These are phyloP conservation scores for Thyridium curvatum DNA, from an alignment of 2,329 filamentous ascomycete species.

Conservation along the genomic window DNA sequence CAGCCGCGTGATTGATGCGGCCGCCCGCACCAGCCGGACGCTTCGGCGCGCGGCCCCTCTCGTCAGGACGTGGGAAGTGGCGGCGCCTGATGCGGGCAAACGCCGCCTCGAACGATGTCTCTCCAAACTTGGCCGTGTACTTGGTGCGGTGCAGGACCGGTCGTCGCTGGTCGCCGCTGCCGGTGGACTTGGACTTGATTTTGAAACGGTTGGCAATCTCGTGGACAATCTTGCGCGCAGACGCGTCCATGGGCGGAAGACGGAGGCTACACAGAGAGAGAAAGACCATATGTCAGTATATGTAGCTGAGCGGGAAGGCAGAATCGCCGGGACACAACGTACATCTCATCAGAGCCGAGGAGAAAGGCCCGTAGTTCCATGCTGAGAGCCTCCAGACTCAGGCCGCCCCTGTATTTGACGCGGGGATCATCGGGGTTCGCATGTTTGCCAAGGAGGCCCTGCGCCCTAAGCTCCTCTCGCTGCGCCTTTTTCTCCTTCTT, in stretches of 20 bases:
- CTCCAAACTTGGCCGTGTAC: constrained; percentile 55
- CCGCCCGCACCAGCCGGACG: constrained; percentile 10
- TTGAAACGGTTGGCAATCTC: constrained; percentile 68
- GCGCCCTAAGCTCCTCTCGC: constrained; percentile 60
- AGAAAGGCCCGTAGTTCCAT: constrained; percentile 70
- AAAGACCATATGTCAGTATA: too few species aligned
- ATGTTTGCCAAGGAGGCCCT: constrained; percentile 59
- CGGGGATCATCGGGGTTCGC: constrained; percentile 52
- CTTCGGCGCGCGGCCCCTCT: constrained; percentile 17
- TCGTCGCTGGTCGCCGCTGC: constrained; percentile 65
- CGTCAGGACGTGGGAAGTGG: constrained; percentile 50
- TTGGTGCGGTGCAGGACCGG: constrained; percentile 71
- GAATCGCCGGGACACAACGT: too few species aligned
- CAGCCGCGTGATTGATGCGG: constrained; percentile 26
- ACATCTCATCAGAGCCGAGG: constrained; percentile 56
- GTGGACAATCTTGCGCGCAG: constrained; percentile 72
- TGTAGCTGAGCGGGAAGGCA: too few species aligned
- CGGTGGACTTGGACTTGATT: constrained; percentile 78
- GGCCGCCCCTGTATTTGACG: constrained; percentile 66
- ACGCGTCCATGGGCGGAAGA: constrained; percentile 79
- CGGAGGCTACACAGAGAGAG: constrained; percentile 45
- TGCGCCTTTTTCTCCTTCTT: constrained; percentile 66
- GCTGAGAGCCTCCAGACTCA: constrained; percentile 64
- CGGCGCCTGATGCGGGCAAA: constrained; percentile 41
- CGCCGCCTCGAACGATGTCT: constrained; percentile 44